Base-by-base conservation (phyloP, 2,329 filamentous ascomycete species). In the Mycocentrospora acerina region DNA sequence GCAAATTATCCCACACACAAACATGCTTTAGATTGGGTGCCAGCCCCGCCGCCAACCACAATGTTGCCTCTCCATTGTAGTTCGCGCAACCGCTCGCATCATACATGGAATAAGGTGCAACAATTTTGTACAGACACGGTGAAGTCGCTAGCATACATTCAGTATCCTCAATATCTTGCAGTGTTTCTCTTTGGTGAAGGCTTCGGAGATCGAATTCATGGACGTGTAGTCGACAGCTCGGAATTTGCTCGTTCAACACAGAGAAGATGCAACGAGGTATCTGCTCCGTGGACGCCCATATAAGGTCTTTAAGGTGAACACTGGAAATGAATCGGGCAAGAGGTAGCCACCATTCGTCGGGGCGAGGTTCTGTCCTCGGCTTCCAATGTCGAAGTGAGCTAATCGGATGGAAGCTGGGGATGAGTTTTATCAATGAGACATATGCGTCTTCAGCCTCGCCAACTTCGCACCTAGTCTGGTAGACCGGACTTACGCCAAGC, bases 151-250 rank as follows among this genome's bases (percentile, higher is more conserved):
- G 7, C 22, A 33, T 22, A 17, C 17, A 33, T 14, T 33, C 31
- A 9, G 31, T 33, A 10, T 25, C 31, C 9, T 33, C 22, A 15
- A 33, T 33, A 16, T 33, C 22, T 14, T 33, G 31, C 5, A 33
- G 31, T 33, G 31, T 25, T 25, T 7, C 31, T 25, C 13, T 24
- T 25, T 33, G 31, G 31, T 33, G 31, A 14, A 33, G 31, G 13
- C 31, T 33, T 15, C 31, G 31, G 31, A 33, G 31, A 25, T 33
- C 31, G 22, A 33, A 33, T 25, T 17, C 31, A 25, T 24, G n/a
- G 13, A 33, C 13, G 13, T 33, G 31, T 25, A 33, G 22, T 25
- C 22, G 31, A 33, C 31, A 33, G 13, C n/a, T 33, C 22, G 31
- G 19, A 25, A 25, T 24, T 25, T 25, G 31, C 22, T 33, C 10